Evolutionary conservation across 495 filamentous ascomycete genomes (phyloP).

Genomic region (Daldinia bambusicola): DNA sequence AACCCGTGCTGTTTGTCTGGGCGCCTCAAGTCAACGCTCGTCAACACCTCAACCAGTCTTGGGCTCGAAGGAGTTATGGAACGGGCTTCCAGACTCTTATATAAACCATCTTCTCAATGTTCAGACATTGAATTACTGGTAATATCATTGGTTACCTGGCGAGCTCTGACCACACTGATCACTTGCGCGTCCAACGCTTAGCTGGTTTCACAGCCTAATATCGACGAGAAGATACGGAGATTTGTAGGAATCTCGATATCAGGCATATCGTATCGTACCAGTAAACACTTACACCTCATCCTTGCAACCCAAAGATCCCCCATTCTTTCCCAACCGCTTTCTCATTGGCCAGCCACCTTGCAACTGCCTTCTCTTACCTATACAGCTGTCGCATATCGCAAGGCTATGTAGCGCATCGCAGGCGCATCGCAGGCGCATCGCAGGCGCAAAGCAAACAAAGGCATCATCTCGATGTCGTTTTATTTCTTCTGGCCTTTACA

Average conservation of each 20-base stretch:
- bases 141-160: not conserved
- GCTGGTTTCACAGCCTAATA: conserved; percentile 5
- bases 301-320: conserved; percentile 17
- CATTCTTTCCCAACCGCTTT: conserved; percentile 7
- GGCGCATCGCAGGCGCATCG: conserved; percentile 9
- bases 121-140: not conserved
- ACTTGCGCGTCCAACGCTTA: conserved; percentile 15
- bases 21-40: not conserved
- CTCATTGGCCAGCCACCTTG: conserved; percentile 32
- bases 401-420: conserved; percentile 16
- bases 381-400: conserved; percentile 21
- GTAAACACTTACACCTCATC: conserved; percentile 9
- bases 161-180: conserved; percentile 7
- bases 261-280: conserved; percentile 4
- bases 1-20: not conserved
- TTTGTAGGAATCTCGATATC: not conserved
- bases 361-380: not conserved
- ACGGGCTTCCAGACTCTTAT: not conserved
- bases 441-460: conserved; percentile 21
- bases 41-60: not conserved
- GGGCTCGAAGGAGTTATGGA: not conserved
- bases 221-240: not conserved
- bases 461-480: not conserved
- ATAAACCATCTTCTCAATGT: not conserved
- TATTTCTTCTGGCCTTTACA: not conserved